Conservation (phyloP, 2,329 filamentous ascomycete genomes). For the Chrysoporthe puriensis region DNA sequence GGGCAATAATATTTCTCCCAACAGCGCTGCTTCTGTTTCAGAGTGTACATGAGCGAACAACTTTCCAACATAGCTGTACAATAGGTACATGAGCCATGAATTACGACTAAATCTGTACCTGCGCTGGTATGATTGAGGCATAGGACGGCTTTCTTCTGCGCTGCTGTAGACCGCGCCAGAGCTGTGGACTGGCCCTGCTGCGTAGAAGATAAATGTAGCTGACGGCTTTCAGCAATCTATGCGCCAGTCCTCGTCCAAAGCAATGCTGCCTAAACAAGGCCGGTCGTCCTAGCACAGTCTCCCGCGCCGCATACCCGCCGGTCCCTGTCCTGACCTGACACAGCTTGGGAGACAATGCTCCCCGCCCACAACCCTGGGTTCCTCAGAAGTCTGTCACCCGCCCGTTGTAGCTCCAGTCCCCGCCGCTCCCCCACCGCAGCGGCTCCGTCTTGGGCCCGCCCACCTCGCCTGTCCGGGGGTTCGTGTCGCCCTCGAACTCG, state of each 20-base stretch:
- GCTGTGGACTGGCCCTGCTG: too few relatives aligned
- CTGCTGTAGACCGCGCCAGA: too few relatives aligned
- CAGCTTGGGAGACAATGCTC: too few relatives aligned
- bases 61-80: neutral
- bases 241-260: too few relatives aligned
- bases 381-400: conserved; percentile 82
- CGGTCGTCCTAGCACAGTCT: too few relatives aligned
- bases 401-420: conserved; percentile 93
- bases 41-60: conserved; percentile 17
- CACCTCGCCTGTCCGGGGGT: conserved; percentile 93
- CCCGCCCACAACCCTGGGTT: too few relatives aligned
- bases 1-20: neutral
- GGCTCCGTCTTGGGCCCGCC: conserved; percentile 98
- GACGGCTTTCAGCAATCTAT: too few relatives aligned
- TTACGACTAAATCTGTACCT: neutral
- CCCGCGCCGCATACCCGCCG: too few relatives aligned
- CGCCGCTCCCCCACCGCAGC: conserved; percentile 76
- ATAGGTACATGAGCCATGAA: conserved; percentile 11
- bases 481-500: conserved; percentile 90
- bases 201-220: too few relatives aligned
- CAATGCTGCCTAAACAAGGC: too few relatives aligned
- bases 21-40: neutral
- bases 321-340: too few relatives aligned
- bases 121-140: neutral
- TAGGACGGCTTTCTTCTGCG: neutral